Evolutionary conservation across 2,329 filamentous ascomycete genomes (phyloP), one percentile per base, ranked within the genome.

Genomic region (Aspergillus sp.): DNA sequence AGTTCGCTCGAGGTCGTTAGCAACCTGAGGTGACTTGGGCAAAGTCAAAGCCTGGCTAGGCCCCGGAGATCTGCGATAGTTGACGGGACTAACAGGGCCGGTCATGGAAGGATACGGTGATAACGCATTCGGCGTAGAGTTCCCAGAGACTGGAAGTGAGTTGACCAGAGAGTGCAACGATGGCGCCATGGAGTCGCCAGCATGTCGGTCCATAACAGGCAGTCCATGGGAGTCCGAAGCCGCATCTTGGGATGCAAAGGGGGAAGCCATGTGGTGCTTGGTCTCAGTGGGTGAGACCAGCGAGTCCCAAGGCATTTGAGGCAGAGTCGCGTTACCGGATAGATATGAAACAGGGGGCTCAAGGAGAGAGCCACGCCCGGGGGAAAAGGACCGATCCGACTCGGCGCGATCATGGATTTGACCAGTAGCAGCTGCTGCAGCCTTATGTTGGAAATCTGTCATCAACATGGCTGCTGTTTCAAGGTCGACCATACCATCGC

Each of bases 391-490:
- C 74, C 89, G 87, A 70, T 79, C 73, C 53, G 77, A 75, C 52
- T 74, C 75, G 41, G 68, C 65, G 64, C 75, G 77, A 67, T 82
- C 78, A 61, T 80, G 75, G 57, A 74, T 68, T 75, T 81, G 74
- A 76, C 73, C 79, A 64, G 78, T 78, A 68, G 75, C 75, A 70
- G 83, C 81, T 66, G 86, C 88, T 77, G 93, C 93, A 69, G 88
- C 93, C 82, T 97, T 97, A 81, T 97, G 92, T 79, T 96, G 93
- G 73, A 98, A 89, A 79, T 98, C 93, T 73, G 93, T 95, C 81
- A 99, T 96, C 75, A 99, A 86, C 91, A 98, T 97, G 67, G 95
- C 95, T 67, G 95, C 95, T 68, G 93, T 92, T 82, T 99, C 93
- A 71, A 97, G 89, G 75, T 97, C 95, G 72, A 97, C 93, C 78